Conservation (phyloP, 495 filamentous ascomycete genomes). For the Penicillium roqueforti region DNA sequence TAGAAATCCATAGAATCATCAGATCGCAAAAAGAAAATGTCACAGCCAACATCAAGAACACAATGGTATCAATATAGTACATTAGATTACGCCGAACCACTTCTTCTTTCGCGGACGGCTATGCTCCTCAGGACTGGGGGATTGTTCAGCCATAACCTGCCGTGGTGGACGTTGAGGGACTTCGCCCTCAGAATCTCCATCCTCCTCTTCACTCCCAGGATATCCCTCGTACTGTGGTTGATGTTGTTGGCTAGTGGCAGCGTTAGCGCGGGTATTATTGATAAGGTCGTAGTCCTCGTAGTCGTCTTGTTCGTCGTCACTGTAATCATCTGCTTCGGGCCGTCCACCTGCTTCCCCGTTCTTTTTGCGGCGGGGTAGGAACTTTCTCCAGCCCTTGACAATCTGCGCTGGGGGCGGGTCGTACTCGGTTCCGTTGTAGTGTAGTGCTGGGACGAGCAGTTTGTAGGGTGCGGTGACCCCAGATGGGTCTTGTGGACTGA, state of each 20-base stretch:
- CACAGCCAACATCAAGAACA: not conserved
- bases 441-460: conserved; percentile 74
- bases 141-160: conserved; percentile 15
- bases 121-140: conserved; percentile 11
- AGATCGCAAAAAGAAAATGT: conserved; percentile 4
- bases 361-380: conserved; percentile 31
- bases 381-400: conserved; percentile 44
- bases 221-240: conserved; percentile 23
- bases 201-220: conserved; percentile 25
- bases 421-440: conserved; percentile 46
- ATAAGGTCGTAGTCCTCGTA: conserved; percentile 29
- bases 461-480: conserved; percentile 89
- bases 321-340: conserved; percentile 20
- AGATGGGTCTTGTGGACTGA: conserved; percentile 75
- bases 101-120: conserved; percentile 30
- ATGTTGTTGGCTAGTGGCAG: conserved; percentile 12
- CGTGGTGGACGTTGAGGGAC: conserved; percentile 21
- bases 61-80: conserved; percentile 20
- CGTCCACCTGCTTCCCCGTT: conserved; percentile 15
- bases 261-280: conserved; percentile 28
- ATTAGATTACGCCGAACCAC: conserved; percentile 38
- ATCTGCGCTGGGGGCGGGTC: conserved; percentile 36
- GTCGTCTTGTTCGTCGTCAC: conserved; percentile 25
- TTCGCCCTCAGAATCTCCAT: conserved; percentile 16
- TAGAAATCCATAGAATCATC: conserved; percentile 9